These are phyloP conservation scores for Asterochloris erici DNA, from an alignment of 139 green algal genomes.

Conservation along the genomic window DNA sequence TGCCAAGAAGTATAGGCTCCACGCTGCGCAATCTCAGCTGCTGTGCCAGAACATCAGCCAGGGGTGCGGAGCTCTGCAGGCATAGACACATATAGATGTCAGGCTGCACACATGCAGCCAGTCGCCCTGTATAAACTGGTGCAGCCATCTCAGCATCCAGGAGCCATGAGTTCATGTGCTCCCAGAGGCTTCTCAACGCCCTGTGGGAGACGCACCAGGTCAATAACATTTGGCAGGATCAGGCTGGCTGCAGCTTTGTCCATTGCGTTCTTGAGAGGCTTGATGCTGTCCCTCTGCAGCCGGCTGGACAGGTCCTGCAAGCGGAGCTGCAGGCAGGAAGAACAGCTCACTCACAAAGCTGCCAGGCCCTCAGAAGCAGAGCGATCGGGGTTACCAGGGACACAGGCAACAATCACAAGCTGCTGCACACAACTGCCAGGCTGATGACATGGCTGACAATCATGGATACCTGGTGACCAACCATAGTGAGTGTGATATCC, in stretches of 20 bases:
- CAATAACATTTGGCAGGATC: background rate
- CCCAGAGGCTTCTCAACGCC: background rate
- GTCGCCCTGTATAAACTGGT: too few species aligned
- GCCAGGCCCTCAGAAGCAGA: too few species aligned
- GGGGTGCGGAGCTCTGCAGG: too few species aligned
- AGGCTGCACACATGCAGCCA: background rate
- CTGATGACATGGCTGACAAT: background rate
- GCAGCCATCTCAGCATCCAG: background rate
- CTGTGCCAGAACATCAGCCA: too few species aligned
- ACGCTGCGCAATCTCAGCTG: too few species aligned
- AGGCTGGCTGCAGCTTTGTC: background rate
- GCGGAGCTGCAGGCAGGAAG: background rate
- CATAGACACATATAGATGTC: background rate
- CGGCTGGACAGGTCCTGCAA: background rate
- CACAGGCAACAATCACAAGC: too few species aligned
- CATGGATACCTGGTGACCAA: too few species aligned
- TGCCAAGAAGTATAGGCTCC: too few species aligned
- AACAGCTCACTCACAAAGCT: background rate
- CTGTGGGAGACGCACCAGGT: background rate
- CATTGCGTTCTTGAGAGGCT: background rate
- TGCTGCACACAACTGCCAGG: background rate
- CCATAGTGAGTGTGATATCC: too few species aligned
- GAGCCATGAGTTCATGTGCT: background rate
- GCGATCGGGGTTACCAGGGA: too few species aligned
- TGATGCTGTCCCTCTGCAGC: background rate